Evolutionary conservation across 176 grass and related monocot genomes (phyloP), one percentile per base, ranked within the genome.

Genomic region (Tuctoria greenei): DNA sequence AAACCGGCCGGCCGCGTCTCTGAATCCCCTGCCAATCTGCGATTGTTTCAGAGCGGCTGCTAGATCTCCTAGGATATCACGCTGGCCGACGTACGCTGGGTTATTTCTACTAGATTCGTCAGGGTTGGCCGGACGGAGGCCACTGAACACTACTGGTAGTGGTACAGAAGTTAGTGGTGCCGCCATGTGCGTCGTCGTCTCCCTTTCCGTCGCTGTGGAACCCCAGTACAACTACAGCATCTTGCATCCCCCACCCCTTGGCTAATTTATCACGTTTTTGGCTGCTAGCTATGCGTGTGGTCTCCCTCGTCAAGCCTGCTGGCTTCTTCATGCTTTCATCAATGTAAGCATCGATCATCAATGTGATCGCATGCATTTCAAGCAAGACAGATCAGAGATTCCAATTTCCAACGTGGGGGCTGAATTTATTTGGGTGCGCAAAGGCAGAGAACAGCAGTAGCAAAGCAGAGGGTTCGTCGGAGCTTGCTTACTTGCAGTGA

Each of bases 41-140:
- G 61, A 55, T 21, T 17, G 58, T 38, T 62, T 69, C 77, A 45
- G 59, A 68, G 72, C 55, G 54, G 52, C 1, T 80, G 80, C 68
- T 83, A 84, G 85, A 83, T 83, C 62, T 79, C 75, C 86, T 39
- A 83, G 86, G 75, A 64, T 31, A 40, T 63, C 75, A 70, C 75
- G 8, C 69, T 70, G 21, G 64, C 39, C 75, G 75, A 88, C 55
- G 86, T 31, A 35, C 41, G 21, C 52, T 14, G 10, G 64, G 5
- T 36, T 61, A 40, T 27, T 45, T 28, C 42, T 5, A 34, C 61
- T 69, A 42, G 9, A 15, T 26, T 41, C 70, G 15, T 24, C 20
- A 23, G 68, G 12, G 24, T 2, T 10, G 2, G 34, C 4, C 26
- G 27, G 47, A 51, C 26, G 27, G 17, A 25, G 23, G 13, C 39